A percentile compares a stretch with the other conserved stretches of the same genome.
These are phyloP conservation scores for Microcyclosporella mali DNA, from an alignment of 2,329 filamentous ascomycete species.

Conservation along the genomic window DNA sequence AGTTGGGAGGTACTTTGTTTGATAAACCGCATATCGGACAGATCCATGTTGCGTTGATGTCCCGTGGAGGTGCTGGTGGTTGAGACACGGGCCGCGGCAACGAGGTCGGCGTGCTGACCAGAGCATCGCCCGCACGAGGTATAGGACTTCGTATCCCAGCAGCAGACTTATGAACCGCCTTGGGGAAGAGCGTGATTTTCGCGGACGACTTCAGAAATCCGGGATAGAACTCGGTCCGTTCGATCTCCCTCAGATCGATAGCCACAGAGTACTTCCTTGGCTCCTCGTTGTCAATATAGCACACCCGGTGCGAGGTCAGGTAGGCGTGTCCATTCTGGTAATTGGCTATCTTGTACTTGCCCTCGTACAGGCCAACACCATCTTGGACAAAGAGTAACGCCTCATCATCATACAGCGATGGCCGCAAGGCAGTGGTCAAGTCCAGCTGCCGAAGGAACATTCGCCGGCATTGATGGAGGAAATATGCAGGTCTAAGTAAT, in stretches of 20 bases:
- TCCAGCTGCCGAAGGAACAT: slow-evolving; percentile 98
- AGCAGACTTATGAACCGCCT: slow-evolving; percentile 62
- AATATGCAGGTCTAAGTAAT: too few species aligned
- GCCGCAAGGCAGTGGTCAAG: slow-evolving; percentile 91
- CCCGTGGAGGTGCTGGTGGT: slow-evolving; percentile 42
- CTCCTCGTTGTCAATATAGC: slow-evolving; percentile 86
- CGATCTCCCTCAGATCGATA: slow-evolving; percentile 83
- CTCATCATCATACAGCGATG: slow-evolving; percentile 87
- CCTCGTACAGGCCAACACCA: slow-evolving; percentile 94
- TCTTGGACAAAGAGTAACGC: slow-evolving; percentile 94
- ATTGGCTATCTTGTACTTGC: slow-evolving; percentile 90
- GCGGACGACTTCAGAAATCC: slow-evolving; percentile 92
- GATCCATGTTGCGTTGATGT: slow-evolving; percentile 72
- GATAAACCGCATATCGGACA: slow-evolving; percentile 95
- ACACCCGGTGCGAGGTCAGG: slow-evolving; percentile 88
- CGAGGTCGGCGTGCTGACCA: slow-evolving; percentile 43
- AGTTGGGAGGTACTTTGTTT: slow-evolving; percentile 87
- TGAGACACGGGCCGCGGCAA: slow-evolving; percentile 45
- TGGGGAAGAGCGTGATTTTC: slow-evolving; percentile 85
- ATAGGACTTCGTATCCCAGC: slow-evolving; percentile 48
- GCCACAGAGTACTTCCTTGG: slow-evolving; percentile 79
- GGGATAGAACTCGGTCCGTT: slow-evolving; percentile 83
- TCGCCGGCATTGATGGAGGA: slow-evolving; percentile 36
- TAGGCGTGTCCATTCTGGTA: slow-evolving; percentile 96
- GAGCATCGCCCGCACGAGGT: slow-evolving; percentile 35